Percentiles rank a stretch among this genome's conserved stretches.
phyloP scores from a whole-genome alignment of 1,284 basidiomycete species.

The Apiotrichum siamense region DNA sequence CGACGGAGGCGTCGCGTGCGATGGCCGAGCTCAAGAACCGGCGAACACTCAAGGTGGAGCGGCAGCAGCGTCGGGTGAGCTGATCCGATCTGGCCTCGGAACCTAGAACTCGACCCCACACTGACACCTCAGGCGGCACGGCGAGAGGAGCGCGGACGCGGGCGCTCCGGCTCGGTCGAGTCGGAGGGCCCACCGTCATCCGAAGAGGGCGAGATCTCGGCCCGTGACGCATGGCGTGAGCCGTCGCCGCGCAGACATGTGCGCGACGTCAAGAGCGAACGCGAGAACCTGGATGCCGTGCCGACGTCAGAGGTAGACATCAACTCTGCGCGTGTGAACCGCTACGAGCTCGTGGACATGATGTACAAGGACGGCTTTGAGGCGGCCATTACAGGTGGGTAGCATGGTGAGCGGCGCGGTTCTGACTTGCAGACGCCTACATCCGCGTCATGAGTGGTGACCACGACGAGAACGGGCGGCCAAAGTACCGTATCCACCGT shows the following conservation, averaged over 20 bases:
- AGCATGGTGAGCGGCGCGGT: too few relatives aligned
- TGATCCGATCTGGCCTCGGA: background rate
- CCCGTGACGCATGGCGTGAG: constrained; percentile 55
- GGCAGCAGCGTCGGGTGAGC: constrained; percentile 28
- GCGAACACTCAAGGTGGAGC: constrained; percentile 57
- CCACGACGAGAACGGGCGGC: constrained; percentile 52
- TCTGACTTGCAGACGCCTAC: constrained; percentile 58
- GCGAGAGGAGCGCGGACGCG: constrained; percentile 55
- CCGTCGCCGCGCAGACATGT: constrained; percentile 10
- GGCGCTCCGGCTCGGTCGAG: constrained; percentile 22
- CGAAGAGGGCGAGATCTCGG: constrained; percentile 65
- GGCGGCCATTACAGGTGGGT: constrained; percentile 26
- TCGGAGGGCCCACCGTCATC: constrained; percentile 29
- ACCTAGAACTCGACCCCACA: background rate
- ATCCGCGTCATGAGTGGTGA: constrained; percentile 66
- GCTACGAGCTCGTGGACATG: constrained; percentile 60
- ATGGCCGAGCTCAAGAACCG: constrained; percentile 76
- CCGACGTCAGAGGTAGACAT: constrained; percentile 60
- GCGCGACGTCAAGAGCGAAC: constrained; percentile 57
- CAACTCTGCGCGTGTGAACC: constrained; percentile 70
- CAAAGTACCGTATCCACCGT: constrained; percentile 78
- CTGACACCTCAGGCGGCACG: constrained; percentile 22
- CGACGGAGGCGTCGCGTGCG: constrained; percentile 73
- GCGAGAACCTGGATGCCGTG: constrained; percentile 57
- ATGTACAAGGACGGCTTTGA: constrained; percentile 30